phyloP scores from a whole-genome alignment of 805 yeast genomes.

The Saccharomycopsis schoenii region DNA sequence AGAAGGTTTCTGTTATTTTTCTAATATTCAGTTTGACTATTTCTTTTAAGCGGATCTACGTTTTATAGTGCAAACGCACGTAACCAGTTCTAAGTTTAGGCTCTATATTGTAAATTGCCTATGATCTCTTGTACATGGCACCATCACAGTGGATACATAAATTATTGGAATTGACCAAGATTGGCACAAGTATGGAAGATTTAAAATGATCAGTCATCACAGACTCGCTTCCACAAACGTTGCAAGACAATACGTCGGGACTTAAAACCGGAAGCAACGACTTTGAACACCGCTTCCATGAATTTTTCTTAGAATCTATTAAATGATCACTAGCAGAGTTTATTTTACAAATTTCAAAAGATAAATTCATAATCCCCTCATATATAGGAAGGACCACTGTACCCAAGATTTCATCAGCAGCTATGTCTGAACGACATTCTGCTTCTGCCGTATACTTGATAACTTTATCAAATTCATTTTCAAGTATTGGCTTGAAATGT shows the following conservation, averaged over 20 bases:
- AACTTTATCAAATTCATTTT: neutral
- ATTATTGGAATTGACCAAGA: neutral
- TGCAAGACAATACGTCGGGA: neutral
- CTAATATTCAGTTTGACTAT: neutral
- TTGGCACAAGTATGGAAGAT: neutral
- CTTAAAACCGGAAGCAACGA: neutral
- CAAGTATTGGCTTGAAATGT: neutral
- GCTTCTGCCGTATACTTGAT: neutral
- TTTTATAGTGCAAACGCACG: neutral
- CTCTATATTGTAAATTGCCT: neutral
- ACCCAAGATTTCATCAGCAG: neutral
- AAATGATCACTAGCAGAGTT: neutral
- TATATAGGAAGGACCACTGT: neutral
- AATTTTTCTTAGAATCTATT: neutral
- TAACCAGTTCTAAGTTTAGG: neutral
- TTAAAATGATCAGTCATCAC: neutral
- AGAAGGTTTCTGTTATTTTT: neutral
- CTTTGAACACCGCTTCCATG: neutral
- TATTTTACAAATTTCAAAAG: neutral
- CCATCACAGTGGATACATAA: neutral
- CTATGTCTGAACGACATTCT: neutral
- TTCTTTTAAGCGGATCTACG: neutral
- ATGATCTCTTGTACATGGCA: neutral
- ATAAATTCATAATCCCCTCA: neutral
- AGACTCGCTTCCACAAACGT: neutral